Percentiles rank a stretch among this genome's conserved stretches.
These are phyloP conservation scores for Pichia sp. DNA, from an alignment of 1,139 yeast species.

Conservation along the genomic window DNA sequence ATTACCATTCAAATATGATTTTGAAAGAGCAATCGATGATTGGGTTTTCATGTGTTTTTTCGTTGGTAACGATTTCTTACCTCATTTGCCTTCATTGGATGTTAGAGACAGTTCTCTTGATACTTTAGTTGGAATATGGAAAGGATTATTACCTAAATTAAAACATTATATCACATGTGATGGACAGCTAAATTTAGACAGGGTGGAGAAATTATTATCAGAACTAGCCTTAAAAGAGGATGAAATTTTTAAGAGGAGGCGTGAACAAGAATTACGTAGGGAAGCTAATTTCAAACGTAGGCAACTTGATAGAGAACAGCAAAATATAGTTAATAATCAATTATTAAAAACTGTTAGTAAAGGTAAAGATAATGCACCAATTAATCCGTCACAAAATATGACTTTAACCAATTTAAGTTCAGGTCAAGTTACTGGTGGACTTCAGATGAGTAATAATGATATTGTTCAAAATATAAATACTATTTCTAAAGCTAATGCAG, in stretches of 20 bases:
- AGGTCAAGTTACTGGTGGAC: slow-evolving; percentile 64
- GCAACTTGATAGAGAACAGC: slow-evolving; percentile 37
- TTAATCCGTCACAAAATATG: slow-evolving; percentile 63
- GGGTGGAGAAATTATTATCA: slow-evolving; percentile 66
- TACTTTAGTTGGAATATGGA: slow-evolving; percentile 76
- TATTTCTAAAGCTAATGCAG: slow-evolving; percentile 69
- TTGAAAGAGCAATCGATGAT: slow-evolving; percentile 95
- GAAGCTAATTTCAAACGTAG: slow-evolving; percentile 61
- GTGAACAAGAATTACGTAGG: slow-evolving; percentile 60
- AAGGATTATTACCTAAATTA: slow-evolving; percentile 56
- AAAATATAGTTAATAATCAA: slow-evolving; percentile 30
- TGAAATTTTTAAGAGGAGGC: slow-evolving; percentile 66
- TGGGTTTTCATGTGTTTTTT: slow-evolving; percentile 99
- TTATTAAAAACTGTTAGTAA: slow-evolving; percentile 35
- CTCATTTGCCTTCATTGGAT: slow-evolving; percentile 90
- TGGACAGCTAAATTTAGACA: slow-evolving; percentile 68
- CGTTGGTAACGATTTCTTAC: slow-evolving; percentile 97
- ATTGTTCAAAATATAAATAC: slow-evolving; percentile 61
- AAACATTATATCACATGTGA: slow-evolving; percentile 83
- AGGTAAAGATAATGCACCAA: slow-evolving; percentile 74
- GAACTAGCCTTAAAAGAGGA: slow-evolving; percentile 70
- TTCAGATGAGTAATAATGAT: slow-evolving; percentile 64
- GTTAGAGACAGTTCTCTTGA: slow-evolving; percentile 94
- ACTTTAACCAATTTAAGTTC: slow-evolving; percentile 62
- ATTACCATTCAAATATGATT: slow-evolving; percentile 67